A percentile compares a stretch with the other conserved stretches of the same genome.
phyloP scores from a whole-genome alignment of 2,329 filamentous ascomycete genomes.

The Ophiostoma ulmi region DNA sequence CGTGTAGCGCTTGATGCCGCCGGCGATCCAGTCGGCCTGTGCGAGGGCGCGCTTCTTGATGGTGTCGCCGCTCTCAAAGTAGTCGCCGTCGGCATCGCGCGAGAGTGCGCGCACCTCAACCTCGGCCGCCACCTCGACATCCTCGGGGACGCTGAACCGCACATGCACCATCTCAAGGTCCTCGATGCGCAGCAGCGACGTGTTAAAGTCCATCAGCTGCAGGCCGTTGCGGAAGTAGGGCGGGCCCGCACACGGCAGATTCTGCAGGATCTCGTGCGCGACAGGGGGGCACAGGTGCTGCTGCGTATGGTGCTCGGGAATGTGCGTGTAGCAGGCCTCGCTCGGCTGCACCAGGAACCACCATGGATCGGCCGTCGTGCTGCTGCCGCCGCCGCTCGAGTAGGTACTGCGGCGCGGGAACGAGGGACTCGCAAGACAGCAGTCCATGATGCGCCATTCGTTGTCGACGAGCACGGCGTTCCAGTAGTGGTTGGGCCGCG shows the following conservation, averaged over 20 bases:
- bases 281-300: slow-evolving; percentile 91
- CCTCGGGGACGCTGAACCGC: slow-evolving; percentile 78
- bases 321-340: slow-evolving; percentile 92
- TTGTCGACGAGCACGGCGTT: slow-evolving; percentile 89
- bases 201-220: slow-evolving; percentile 85
- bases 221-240: slow-evolving; percentile 79
- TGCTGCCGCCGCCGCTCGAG: slow-evolving; percentile 56
- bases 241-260: slow-evolving; percentile 79
- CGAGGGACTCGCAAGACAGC: slow-evolving; percentile 83
- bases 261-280: slow-evolving; percentile 76
- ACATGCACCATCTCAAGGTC: slow-evolving; percentile 91
- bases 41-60: slow-evolving; percentile 81
- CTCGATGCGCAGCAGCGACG: slow-evolving; percentile 76
- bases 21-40: slow-evolving; percentile 77
- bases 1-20: slow-evolving; percentile 82
- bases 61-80: slow-evolving; percentile 85
- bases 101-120: slow-evolving; percentile 79
- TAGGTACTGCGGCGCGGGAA: slow-evolving; percentile 76
- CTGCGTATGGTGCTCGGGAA: slow-evolving; percentile 79
- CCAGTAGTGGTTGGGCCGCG: slow-evolving; percentile 96
- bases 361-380: slow-evolving; percentile 72
- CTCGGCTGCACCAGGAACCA: slow-evolving; percentile 89
- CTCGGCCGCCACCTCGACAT: slow-evolving; percentile 88
- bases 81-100: slow-evolving; percentile 80
- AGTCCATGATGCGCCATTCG: slow-evolving; percentile 96